Base-by-base conservation (phyloP, 83 land plant genomes). In the Diphasiastrum complanatum region DNA sequence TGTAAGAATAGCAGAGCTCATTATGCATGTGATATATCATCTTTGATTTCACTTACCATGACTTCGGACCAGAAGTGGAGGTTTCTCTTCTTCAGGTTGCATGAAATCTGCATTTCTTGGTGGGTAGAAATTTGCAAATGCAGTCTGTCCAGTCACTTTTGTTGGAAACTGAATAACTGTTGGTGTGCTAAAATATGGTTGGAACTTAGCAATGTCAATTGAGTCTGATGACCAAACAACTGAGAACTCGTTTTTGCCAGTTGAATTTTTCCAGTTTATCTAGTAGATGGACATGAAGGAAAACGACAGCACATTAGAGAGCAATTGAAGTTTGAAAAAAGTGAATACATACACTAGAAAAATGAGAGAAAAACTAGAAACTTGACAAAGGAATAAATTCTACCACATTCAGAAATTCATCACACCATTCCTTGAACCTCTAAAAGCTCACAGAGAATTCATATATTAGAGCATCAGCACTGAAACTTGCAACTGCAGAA, bases 61-160 rank as follows among this genome's bases (percentile, higher is more conserved):
- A 58, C 69, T 54, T 33, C 75, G 58, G 25, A 72, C 64, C 28
- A 72, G 70, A 19, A 72, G 27, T 30, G 75, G 76, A 26, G 76
- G 76, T 35, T 54, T 68, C 24, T 73, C 76, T 67, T 51, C 73
- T 12, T 38, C 32, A 27, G 66, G 66, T 14, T 37, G 36, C 10
- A 28, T 46, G 20, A 37, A 73, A 47, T 67, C 72, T 33, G 20
- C 66, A 61, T 73, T 73, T 22, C 30, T 28, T 31, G 76, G 76
- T 19, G 76, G 73, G 34, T 73, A 73, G 51, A 67, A 73, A 33
- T 73, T 73, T 10, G 72, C 76, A 45, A 67, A 73, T 10, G 76
- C 76, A 1, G 65, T 68, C 51, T 73, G 20, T 12, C 66, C 72
- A 12, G 58, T 38, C 12, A 66, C 64, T 37, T 29, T 58, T 28